Percentiles rank a stretch among this genome's conserved stretches.
Evolutionary conservation across 179 eudicot genomes (phyloP).

Genomic region (Beta corolliflora): DNA sequence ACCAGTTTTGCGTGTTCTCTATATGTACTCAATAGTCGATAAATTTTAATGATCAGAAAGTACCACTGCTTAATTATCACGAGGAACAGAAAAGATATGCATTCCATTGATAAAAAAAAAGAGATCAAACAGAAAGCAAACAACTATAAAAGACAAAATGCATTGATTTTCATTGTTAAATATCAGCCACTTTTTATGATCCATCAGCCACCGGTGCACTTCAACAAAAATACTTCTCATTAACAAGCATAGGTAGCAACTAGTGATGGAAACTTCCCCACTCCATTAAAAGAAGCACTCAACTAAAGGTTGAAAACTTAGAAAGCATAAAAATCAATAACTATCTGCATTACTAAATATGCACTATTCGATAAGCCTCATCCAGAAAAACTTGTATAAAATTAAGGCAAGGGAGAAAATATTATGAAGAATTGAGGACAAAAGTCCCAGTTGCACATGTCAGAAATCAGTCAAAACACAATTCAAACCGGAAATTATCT

Average conservation of each 20-base stretch:
- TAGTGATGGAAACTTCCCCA: neutral
- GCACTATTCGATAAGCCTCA: neutral
- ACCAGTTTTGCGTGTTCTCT: neutral
- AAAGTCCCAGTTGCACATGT: neutral
- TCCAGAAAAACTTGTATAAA: neutral
- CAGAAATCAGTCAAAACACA: slow-evolving; percentile 1
- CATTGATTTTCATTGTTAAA: neutral
- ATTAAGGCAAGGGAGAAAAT: neutral
- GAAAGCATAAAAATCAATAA: neutral
- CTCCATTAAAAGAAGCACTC: neutral
- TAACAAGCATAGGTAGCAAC: neutral
- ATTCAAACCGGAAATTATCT: neutral
- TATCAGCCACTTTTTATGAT: neutral
- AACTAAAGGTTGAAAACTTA: neutral
- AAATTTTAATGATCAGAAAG: neutral
- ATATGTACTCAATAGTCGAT: neutral
- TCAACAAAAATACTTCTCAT: neutral
- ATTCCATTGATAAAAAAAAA: neutral
- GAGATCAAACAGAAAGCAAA: slow-evolving; percentile 4
- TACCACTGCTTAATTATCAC: neutral
- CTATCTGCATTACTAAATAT: neutral
- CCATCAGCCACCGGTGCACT: neutral
- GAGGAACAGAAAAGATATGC: neutral
- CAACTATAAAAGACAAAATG: neutral
- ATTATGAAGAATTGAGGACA: neutral